phyloP scores from a whole-genome alignment of 805 yeast genomes.

The Metschnikowia kofuensis region DNA sequence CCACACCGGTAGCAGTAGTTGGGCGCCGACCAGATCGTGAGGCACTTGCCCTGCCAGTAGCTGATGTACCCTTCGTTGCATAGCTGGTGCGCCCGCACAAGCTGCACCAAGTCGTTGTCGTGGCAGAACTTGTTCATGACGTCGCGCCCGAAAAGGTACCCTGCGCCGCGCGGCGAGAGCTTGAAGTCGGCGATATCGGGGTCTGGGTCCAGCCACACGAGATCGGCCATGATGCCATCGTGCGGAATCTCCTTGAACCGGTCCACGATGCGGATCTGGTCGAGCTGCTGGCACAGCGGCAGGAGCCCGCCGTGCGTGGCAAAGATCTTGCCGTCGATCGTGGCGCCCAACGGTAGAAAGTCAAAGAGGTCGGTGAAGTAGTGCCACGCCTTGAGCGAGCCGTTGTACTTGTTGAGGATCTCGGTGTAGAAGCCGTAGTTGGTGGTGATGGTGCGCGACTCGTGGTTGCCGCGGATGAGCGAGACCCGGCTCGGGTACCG shows the following conservation, averaged over 20 bases:
- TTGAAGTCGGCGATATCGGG: slow-evolving; percentile 69
- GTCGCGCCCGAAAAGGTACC: slow-evolving; percentile 90
- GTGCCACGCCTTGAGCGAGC: slow-evolving; percentile 70
- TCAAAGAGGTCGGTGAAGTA: slow-evolving; percentile 92
- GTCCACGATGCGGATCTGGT: slow-evolving; percentile 87
- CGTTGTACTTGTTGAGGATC: slow-evolving; percentile 85
- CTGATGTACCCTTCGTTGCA: slow-evolving; percentile 96
- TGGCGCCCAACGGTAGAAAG: slow-evolving; percentile 59
- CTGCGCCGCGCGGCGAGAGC: slow-evolving; percentile 94
- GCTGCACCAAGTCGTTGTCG: slow-evolving; percentile 73
- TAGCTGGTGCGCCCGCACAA: slow-evolving; percentile 91
- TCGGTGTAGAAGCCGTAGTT: slow-evolving; percentile 97
- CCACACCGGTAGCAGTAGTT: slow-evolving; percentile 97
- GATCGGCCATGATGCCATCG: slow-evolving; percentile 99
- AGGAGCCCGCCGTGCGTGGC: slow-evolving; percentile 97
- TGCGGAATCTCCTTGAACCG: slow-evolving; percentile 95
- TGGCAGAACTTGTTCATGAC: slow-evolving; percentile 84
- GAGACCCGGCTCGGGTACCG: slow-evolving; percentile 82
- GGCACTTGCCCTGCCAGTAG: slow-evolving; percentile 83
- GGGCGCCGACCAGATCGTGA: slow-evolving; percentile 99
- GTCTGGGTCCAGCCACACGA: slow-evolving; percentile 99
- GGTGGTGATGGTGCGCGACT: slow-evolving; percentile 93
- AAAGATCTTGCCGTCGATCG: slow-evolving; percentile 84
- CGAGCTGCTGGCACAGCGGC: slow-evolving; percentile 91
- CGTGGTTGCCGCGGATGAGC: slow-evolving; percentile 92